Percentiles rank a stretch among this genome's conserved stretches.
These are phyloP conservation scores for Stachybotrys elegans DNA, from an alignment of 2,329 filamentous ascomycete genomes.

Conservation along the genomic window DNA sequence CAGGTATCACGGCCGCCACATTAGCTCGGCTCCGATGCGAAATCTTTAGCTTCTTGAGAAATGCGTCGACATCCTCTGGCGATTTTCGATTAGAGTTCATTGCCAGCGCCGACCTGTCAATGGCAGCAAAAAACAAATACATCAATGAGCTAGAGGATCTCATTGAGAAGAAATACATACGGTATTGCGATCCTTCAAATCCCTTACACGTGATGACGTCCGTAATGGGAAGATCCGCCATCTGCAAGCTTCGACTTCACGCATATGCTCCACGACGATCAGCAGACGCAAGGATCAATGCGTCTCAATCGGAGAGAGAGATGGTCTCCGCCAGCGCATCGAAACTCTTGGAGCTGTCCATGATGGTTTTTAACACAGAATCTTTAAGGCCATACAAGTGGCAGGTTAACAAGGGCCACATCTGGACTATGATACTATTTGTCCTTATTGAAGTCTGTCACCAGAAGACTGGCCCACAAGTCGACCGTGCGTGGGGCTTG, in stretches of 20 bases:
- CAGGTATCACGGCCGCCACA: conserved; percentile 27
- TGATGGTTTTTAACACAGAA: neutral
- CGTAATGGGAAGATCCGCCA: neutral
- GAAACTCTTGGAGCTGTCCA: neutral
- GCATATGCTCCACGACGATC: neutral
- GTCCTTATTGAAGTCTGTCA: neutral
- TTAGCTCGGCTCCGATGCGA: neutral
- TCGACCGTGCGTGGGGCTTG: neutral
- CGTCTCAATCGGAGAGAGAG: neutral
- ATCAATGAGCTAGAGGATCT: neutral
- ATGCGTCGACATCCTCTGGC: neutral
- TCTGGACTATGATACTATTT: neutral
- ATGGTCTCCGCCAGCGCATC: neutral
- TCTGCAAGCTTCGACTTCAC: neutral
- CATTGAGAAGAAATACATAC: neutral
- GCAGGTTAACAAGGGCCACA: neutral
- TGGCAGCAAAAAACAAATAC: neutral
- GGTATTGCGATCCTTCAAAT: neutral
- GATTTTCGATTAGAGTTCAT: neutral
- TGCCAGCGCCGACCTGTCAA: neutral
- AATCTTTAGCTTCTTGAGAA: neutral
- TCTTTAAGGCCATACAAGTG: neutral
- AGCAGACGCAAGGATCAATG: neutral
- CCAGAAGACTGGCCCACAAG: neutral
- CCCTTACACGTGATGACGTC: neutral